phyloP scores from a whole-genome alignment of 139 green algal species.

The Tetraselmis striata region DNA sequence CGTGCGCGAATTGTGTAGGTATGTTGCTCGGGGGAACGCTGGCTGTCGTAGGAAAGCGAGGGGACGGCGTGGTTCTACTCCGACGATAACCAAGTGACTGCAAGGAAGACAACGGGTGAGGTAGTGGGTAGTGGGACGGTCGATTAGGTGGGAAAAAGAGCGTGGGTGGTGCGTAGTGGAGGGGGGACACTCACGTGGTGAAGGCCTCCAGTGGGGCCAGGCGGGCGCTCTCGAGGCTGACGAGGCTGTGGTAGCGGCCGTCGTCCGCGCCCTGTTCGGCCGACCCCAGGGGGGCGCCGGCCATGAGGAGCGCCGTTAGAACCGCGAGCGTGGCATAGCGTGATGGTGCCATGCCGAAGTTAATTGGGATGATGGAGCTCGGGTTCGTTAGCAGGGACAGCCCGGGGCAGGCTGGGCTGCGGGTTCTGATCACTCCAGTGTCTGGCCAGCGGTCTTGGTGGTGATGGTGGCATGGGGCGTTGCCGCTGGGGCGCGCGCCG shows the following conservation, averaged over 20 bases:
- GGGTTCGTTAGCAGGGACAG: no score
- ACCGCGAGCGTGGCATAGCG: neutral
- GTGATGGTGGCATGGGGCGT: no score
- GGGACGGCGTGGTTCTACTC: neutral
- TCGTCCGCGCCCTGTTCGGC: neutral
- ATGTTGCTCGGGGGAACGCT: no score
- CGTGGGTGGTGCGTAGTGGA: neutral
- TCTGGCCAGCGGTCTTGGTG: no score
- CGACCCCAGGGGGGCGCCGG: neutral
- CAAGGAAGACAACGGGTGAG: neutral
- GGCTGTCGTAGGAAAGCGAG: no score
- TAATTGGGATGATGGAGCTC: no score
- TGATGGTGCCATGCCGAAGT: no score
- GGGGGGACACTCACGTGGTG: neutral
- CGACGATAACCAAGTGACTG: neutral
- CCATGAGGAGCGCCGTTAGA: neutral
- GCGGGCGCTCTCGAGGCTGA: neutral
- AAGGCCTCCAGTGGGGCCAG: neutral
- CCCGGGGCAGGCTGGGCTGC: no score
- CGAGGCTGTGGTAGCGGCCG: neutral
- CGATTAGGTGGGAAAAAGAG: neutral
- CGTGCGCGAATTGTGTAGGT: no score
- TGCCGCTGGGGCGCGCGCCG: no score
- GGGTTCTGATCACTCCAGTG: no score
- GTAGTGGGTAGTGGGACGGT: neutral